phyloP scores from a whole-genome alignment of 2,329 filamentous ascomycete species.

The Fusarium humuli region DNA sequence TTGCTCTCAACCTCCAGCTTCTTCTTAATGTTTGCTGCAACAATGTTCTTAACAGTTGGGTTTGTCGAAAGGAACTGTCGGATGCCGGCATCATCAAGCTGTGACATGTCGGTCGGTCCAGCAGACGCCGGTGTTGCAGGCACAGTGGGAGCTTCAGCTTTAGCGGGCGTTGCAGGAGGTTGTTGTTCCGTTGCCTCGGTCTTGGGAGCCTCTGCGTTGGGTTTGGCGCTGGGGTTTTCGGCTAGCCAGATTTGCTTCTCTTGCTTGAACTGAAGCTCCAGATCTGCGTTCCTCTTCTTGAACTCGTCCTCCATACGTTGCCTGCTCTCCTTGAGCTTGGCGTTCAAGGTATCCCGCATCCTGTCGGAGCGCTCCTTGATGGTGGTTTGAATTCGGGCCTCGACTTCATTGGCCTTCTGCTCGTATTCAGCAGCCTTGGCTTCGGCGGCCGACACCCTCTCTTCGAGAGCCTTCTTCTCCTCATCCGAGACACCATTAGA shows the following conservation, averaged over 20 bases:
- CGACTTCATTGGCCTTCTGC: slow-evolving; percentile 71
- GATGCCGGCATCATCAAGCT: slow-evolving; percentile 66
- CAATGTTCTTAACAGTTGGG: slow-evolving; percentile 67
- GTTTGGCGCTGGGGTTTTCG: slow-evolving; percentile 56
- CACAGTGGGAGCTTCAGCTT: slow-evolving; percentile 50
- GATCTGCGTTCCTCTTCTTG: slow-evolving; percentile 65
- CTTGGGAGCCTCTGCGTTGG: slow-evolving; percentile 39
- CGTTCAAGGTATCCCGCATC: slow-evolving; percentile 76
- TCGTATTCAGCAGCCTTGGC: slow-evolving; percentile 73
- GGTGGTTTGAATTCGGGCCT: slow-evolving; percentile 69
- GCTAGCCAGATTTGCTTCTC: slow-evolving; percentile 72
- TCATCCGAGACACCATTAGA: slow-evolving; percentile 60
- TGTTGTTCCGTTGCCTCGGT: slow-evolving; percentile 36
- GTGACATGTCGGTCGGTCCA: slow-evolving; percentile 57
- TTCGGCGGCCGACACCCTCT: slow-evolving; percentile 70
- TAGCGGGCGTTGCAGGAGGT: slow-evolving; percentile 55
- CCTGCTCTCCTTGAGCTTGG: slow-evolving; percentile 76
- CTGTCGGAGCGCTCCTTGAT: slow-evolving; percentile 74
- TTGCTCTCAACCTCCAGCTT: slow-evolving; percentile 75
- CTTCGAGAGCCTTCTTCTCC: slow-evolving; percentile 71
- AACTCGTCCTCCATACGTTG: slow-evolving; percentile 63
- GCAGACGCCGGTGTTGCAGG: slow-evolving; percentile 54
- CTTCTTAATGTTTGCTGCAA: slow-evolving; percentile 73
- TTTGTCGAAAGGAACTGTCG: slow-evolving; percentile 69
- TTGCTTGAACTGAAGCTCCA: slow-evolving; percentile 69